Percentiles rank a stretch among this genome's conserved stretches.
These are phyloP conservation scores for Clathrospora elynae DNA, from an alignment of 2,329 filamentous ascomycete genomes.

Conservation along the genomic window DNA sequence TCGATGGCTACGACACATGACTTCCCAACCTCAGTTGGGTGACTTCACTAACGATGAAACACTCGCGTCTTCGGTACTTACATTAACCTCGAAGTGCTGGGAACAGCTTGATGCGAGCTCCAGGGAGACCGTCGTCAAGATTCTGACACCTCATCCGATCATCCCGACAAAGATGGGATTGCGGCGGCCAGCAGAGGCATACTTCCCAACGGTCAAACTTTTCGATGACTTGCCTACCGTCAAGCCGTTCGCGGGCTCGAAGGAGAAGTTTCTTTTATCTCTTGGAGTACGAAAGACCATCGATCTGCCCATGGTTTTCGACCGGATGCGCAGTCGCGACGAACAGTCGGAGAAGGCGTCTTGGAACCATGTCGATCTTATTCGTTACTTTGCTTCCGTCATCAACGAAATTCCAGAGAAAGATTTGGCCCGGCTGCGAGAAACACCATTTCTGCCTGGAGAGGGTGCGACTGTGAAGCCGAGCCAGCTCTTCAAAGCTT, in stretches of 20 bases:
- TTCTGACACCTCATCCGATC: slow-evolving; percentile 71
- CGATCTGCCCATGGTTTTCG: slow-evolving; percentile 91
- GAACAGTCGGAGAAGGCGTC: slow-evolving; percentile 59
- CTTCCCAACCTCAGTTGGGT: slow-evolving; percentile 62
- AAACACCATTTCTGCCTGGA: slow-evolving; percentile 79
- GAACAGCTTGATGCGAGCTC: slow-evolving; percentile 72
- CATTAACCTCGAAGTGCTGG: slow-evolving; percentile 86
- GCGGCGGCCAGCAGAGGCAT: slow-evolving; percentile 82
- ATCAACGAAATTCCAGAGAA: slow-evolving; percentile 82
- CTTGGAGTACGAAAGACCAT: slow-evolving; percentile 94
- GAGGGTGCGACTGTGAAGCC: slow-evolving; percentile 49
- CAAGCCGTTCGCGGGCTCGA: slow-evolving; percentile 72
- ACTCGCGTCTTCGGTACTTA: slow-evolving; percentile 78
- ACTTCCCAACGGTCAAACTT: slow-evolving; percentile 90
- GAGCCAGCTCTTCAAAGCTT: slow-evolving; percentile 44
- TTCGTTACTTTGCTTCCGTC: slow-evolving; percentile 92
- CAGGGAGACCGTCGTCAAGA: slow-evolving; percentile 66
- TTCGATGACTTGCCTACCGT: slow-evolving; percentile 93
- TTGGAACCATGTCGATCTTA: slow-evolving; percentile 93
- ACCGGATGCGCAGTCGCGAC: slow-evolving; percentile 72
- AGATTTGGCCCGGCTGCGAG: slow-evolving; percentile 78
- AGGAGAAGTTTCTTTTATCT: slow-evolving; percentile 84
- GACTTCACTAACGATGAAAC: slow-evolving; percentile 70
- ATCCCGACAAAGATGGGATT: slow-evolving; percentile 93
- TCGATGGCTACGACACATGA: slow-evolving; percentile 81